Evolutionary conservation across 108 stramenopile species (phyloP).

Genomic region (Cyclotella kingstonii): DNA sequence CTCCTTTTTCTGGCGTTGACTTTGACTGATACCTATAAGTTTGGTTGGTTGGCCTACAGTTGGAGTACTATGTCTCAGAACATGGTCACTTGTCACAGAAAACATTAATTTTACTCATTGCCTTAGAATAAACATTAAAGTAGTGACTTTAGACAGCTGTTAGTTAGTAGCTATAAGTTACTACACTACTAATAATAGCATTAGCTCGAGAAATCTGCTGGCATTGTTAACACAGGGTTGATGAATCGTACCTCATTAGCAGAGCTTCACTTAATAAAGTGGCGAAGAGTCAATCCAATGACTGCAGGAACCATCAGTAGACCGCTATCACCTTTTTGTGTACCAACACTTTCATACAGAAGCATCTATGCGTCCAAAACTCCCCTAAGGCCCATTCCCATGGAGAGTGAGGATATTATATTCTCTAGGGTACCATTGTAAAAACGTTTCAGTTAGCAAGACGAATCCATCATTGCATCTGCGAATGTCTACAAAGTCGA

Average conservation of each 20-base stretch:
- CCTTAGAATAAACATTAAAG: too few species aligned
- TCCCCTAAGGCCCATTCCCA: constrained; percentile 26
- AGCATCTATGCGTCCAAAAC: constrained; percentile 76
- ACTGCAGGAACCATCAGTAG: constrained; percentile 14
- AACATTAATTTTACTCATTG: too few species aligned
- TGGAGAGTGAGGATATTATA: constrained; percentile 37
- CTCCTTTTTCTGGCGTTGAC: too few species aligned
- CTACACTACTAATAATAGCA: too few species aligned
- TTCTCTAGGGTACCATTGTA: constrained; percentile 81
- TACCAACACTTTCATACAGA: constrained; percentile 43
- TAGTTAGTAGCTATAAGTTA: too few species aligned
- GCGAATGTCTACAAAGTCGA: constrained; percentile 68
- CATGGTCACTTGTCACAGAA: too few species aligned
- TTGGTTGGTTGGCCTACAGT: too few species aligned
- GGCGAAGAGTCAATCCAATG: constrained; percentile 72
- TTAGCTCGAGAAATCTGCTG: too few species aligned
- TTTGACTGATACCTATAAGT: too few species aligned
- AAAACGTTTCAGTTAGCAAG: constrained; percentile 69
- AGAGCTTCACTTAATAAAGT: constrained; percentile 71
- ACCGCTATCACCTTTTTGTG: constrained; percentile 10
- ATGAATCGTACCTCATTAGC: constrained; percentile 72
- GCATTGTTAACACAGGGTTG: constrained; percentile 77
- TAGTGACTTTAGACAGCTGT: too few species aligned
- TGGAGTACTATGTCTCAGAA: too few species aligned
- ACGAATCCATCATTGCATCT: constrained; percentile 67